Evolutionary conservation across 2,329 filamentous ascomycete genomes (phyloP), one percentile per base, ranked within the genome.

Genomic region (Epichloe festucae): DNA sequence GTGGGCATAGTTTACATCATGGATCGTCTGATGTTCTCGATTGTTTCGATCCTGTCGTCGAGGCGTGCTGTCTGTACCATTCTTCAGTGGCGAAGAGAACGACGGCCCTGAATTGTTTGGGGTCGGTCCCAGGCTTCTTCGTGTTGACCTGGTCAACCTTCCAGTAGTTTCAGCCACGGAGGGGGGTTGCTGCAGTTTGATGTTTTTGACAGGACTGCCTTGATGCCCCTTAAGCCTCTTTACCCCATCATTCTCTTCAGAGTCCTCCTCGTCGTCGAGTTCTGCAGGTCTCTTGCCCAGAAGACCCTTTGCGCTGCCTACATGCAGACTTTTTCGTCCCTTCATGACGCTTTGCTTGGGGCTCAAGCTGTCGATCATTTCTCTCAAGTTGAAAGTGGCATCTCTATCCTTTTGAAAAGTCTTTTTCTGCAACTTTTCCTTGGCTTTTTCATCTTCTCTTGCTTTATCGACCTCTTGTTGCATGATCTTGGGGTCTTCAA

Each of bases 281-380:
- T 90, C 86, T 14, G 70, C 70, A 0, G 86, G 86, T 46, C 86
- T 75, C 65, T 90, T 90, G 6, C 86, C 86, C 5, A 90, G 71
- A 19, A 90, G 67, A 0, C 86, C 86, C 55, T 73, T 81, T 14
- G 85, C 86, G 58, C 84, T 85, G 41, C 86, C 86, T 19, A 88
- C 79, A 56, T 86, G 82, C 48, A 90, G 72, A 62, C 86, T 90
- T 68, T 90, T 90, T 41, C 86, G 81, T 14, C 81, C 81, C 52
- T 75, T 81, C 6, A 86, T 58, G 5, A 69, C 66, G 50, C 79
- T 82, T 64, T 88, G 87, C 66, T 86, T 87, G 0, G 87, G 87
- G 23, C 85, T 89, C 55, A 91, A 73, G 52, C 80, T 85, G 54
- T 85, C 77, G 54, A 91, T 91, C 78, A 89, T 84, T 56, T 88